Evolutionary conservation across 2,329 filamentous ascomycete species (phyloP).

Genomic region (Trichoderma hamatum): DNA sequence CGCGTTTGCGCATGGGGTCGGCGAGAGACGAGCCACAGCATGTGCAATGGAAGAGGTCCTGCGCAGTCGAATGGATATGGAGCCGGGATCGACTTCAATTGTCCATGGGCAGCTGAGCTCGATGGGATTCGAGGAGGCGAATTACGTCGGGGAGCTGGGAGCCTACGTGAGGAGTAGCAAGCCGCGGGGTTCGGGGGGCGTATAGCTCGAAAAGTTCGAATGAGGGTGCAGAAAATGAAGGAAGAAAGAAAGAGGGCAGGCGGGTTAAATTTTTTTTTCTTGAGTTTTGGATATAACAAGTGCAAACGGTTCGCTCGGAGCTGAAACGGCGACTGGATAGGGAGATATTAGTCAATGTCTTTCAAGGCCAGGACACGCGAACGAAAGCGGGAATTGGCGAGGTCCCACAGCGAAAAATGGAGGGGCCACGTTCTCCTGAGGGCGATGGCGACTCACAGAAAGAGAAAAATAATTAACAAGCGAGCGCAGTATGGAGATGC

Average conservation of each 20-base stretch:
- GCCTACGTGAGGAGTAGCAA: conserved; percentile 20
- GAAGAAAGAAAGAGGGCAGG: not conserved
- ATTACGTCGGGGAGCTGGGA: conserved; percentile 7
- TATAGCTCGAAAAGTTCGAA: conserved; percentile 16
- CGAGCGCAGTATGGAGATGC: conserved; percentile 39
- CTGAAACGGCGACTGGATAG: conserved; percentile 33
- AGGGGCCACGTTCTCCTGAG: conserved; percentile 27
- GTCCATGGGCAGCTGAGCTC: conserved; percentile 21
- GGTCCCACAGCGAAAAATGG: conserved; percentile 24
- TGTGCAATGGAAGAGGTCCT: conserved; percentile 27
- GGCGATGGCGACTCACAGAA: conserved; percentile 38
- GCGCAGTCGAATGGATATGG: conserved; percentile 23
- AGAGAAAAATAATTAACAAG: conserved; percentile 37
- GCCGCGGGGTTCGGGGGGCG: conserved; percentile 18
- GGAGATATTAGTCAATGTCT: conserved; percentile 31
- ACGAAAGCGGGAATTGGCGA: conserved; percentile 27
- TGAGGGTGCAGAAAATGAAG: conserved; percentile 7
- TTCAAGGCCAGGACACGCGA: conserved; percentile 34
- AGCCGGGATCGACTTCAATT: conserved; percentile 26
- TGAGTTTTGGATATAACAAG: conserved; percentile 26
- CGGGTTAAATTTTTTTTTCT: not conserved
- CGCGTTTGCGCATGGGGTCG: conserved; percentile 47
- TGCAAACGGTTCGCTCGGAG: conserved; percentile 31
- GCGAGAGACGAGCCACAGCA: conserved; percentile 31
- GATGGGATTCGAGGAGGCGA: not conserved